A percentile compares a stretch with the other conserved stretches of the same genome.
Evolutionary conservation across 2,329 filamentous ascomycete genomes (phyloP).

Genomic region (Didymellaceae sp.): DNA sequence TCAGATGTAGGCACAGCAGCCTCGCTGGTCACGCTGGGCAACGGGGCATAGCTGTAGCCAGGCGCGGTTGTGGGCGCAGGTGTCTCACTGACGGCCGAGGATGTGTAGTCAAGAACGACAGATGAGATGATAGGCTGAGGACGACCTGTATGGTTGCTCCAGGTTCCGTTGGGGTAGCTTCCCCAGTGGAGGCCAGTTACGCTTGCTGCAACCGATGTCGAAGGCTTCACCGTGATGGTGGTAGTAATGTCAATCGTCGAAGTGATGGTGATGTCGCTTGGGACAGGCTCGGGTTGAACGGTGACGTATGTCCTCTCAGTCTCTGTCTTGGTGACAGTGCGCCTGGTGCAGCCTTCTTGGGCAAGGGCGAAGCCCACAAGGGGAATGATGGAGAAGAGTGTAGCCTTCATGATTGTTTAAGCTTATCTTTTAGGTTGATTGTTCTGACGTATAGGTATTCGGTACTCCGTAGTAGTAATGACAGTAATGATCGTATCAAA

Average conservation of each 20-base stretch:
- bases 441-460: slow-evolving; percentile 1
- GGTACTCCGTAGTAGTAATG: slow-evolving; percentile 8
- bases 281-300: slow-evolving; percentile 20
- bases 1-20: slow-evolving; percentile 18
- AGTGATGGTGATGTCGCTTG: slow-evolving; percentile 23
- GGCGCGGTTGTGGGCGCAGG: slow-evolving; percentile 6
- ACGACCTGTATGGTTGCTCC: slow-evolving; percentile 11
- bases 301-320: slow-evolving; percentile 35
- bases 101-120: slow-evolving; percentile 11
- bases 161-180: slow-evolving; percentile 24
- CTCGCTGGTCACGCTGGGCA: slow-evolving; percentile 12
- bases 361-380: slow-evolving; percentile 35
- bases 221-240: slow-evolving; percentile 24
- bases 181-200: slow-evolving; percentile 17
- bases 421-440: slow-evolving; percentile 1
- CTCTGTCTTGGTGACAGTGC: slow-evolving; percentile 27
- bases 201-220: slow-evolving; percentile 6
- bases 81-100: slow-evolving; percentile 13
- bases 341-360: slow-evolving; percentile 29
- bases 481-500: slow-evolving; percentile 22
- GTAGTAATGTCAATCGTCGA: slow-evolving; percentile 22
- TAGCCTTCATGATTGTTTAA: slow-evolving; percentile 32
- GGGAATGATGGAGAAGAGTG: slow-evolving; percentile 35
- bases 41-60: slow-evolving; percentile 2
- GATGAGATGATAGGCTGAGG: neutral